A percentile compares a stretch with the other conserved stretches of the same genome.
Conservation (phyloP, 2,329 filamentous ascomycete genomes). For the Scedosporium aurantiacum region DNA sequence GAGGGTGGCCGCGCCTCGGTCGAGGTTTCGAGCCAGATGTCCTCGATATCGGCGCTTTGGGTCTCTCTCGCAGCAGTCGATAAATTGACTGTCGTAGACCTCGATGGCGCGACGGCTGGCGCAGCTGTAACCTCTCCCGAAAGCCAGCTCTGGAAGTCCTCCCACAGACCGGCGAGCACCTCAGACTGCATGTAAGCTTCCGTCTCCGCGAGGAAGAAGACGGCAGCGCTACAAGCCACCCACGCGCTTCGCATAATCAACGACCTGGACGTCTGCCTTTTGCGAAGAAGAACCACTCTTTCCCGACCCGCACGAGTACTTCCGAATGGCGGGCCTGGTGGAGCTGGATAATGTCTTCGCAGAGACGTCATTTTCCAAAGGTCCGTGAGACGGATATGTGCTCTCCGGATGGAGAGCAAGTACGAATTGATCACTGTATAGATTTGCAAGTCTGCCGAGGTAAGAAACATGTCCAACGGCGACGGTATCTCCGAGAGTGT, state of each 20-base stretch:
- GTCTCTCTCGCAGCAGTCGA: not conserved
- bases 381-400: constrained; percentile 72
- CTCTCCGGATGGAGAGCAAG: constrained; percentile 71
- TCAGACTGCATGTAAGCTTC: constrained; percentile 85
- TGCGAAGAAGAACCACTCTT: constrained; percentile 49
- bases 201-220: constrained; percentile 82
- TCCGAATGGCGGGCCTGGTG: constrained; percentile 52
- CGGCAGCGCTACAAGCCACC: constrained; percentile 77
- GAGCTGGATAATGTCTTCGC: constrained; percentile 64
- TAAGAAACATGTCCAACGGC: constrained; percentile 80
- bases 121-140: constrained; percentile 18
- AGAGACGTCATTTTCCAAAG: constrained; percentile 79
- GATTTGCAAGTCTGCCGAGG: constrained; percentile 59
- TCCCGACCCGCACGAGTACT: constrained; percentile 48
- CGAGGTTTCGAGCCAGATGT: constrained; percentile 28
- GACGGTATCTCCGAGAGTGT: constrained; percentile 61
- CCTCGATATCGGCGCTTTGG: constrained; percentile 16
- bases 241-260: constrained; percentile 69
- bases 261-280: constrained; percentile 51
- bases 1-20: constrained; percentile 11
- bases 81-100: constrained; percentile 6
- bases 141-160: constrained; percentile 69
- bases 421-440: constrained; percentile 87
- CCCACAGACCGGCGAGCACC: constrained; percentile 71
- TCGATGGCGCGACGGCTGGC: constrained; percentile 10